A percentile compares a stretch with the other conserved stretches of the same genome.
Conservation (phyloP, 768 basidiomycete species). For the Suillus occidentalis region DNA sequence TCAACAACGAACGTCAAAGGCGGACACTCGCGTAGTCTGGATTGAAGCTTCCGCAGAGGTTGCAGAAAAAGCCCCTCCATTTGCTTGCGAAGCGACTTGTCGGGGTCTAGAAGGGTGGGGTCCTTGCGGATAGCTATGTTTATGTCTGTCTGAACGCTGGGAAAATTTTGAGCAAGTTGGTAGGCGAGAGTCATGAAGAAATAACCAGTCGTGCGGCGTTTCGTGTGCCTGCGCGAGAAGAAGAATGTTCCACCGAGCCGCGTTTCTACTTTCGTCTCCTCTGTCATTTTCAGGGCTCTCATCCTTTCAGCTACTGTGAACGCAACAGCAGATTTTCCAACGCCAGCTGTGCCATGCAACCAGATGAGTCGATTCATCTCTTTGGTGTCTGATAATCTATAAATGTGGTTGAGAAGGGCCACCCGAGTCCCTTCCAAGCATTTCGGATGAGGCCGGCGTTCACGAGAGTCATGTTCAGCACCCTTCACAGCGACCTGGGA, state of each 20-base stretch:
- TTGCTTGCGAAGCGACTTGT: not conserved
- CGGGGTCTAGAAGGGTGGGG: not conserved
- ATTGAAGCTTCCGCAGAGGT: not conserved
- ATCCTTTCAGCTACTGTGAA: conserved; percentile 1
- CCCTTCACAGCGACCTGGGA: not conserved
- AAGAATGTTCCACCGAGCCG: not conserved
- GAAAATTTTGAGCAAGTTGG: not conserved
- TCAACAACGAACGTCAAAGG: not conserved
- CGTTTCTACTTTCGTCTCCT: not conserved
- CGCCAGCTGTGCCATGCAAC: not conserved
- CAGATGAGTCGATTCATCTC: not conserved
- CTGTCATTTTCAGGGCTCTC: not conserved
- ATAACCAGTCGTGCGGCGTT: not conserved
- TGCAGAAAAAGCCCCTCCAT: not conserved
- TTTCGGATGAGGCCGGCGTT: not conserved
- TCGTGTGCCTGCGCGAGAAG: not conserved
- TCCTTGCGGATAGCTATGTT: not conserved
- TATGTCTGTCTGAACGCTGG: not conserved
- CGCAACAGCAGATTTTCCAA: not conserved
- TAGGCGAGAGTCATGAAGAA: not conserved
- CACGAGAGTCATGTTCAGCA: not conserved
- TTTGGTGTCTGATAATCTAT: not conserved
- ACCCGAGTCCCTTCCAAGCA: not conserved
- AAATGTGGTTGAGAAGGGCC: not conserved
- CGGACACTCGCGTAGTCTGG: not conserved